Percentiles rank a stretch among this genome's conserved stretches.
phyloP scores from a whole-genome alignment of 345 rosid species.

The Luvunga scandens region DNA sequence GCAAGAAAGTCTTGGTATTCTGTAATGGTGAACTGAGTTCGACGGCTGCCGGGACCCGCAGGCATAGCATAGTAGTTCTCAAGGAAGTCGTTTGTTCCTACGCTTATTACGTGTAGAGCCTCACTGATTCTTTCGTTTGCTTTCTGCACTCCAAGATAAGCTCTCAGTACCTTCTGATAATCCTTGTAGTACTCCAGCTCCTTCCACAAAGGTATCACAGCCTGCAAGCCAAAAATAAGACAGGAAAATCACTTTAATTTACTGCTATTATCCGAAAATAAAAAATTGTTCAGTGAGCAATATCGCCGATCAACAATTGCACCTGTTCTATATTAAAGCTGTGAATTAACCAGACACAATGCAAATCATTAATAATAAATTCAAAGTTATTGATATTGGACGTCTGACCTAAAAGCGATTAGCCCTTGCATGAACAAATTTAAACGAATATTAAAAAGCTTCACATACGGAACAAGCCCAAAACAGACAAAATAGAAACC shows the following conservation, averaged over 20 bases:
- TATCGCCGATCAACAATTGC: too few species aligned
- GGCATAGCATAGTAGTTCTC: conserved; percentile 49
- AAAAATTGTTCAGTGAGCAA: too few species aligned
- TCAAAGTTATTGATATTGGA: too few species aligned
- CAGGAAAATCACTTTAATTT: neutral
- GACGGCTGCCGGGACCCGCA: conserved; percentile 27
- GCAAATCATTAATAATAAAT: neutral
- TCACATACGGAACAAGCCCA: neutral
- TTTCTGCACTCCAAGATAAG: conserved; percentile 34
- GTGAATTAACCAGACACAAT: neutral
- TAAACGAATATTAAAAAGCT: neutral
- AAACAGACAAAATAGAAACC: neutral
- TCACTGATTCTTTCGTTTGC: conserved; percentile 31
- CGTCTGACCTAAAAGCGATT: too few species aligned
- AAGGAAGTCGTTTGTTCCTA: conserved; percentile 61
- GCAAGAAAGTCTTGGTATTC: conserved; percentile 42
- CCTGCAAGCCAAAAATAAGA: conserved; percentile 23
- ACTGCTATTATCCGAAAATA: neutral
- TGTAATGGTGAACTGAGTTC: conserved; percentile 32
- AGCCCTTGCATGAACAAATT: too few species aligned
- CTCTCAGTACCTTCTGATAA: conserved; percentile 43
- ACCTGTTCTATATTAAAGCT: neutral
- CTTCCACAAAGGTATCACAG: conserved; percentile 62
- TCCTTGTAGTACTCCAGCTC: conserved; percentile 52
- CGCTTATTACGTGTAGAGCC: conserved; percentile 49